Conservation (phyloP, 495 filamentous ascomycete genomes). For the Neurospora hispaniola region DNA sequence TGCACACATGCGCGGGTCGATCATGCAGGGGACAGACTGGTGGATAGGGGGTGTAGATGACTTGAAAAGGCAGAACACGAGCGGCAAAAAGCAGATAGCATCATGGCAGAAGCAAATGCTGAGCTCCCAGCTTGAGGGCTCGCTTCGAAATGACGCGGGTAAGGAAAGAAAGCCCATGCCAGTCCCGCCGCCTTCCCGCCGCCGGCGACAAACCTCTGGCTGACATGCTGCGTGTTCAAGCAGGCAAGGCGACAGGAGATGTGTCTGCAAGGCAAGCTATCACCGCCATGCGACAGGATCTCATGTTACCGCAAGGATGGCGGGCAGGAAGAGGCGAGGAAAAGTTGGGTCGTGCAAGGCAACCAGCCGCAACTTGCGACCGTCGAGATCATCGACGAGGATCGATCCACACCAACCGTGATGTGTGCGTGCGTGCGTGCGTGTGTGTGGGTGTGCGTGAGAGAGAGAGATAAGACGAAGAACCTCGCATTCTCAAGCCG, state of each 20-base stretch:
- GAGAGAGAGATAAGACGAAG: conserved; percentile 1
- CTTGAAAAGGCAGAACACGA: neutral
- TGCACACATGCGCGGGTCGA: neutral
- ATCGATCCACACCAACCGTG: neutral
- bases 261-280: neutral
- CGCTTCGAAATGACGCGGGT: neutral
- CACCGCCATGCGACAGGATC: neutral
- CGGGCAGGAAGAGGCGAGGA: neutral
- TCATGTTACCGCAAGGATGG: neutral
- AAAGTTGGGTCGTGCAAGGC: conserved; percentile 5
- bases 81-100: neutral
- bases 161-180: neutral
- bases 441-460: no score
- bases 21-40: neutral
- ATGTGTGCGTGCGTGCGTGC: neutral
- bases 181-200: neutral
- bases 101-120: neutral
- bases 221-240: neutral
- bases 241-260: neutral
- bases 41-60: neutral
- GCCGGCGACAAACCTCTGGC: neutral
- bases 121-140: neutral
- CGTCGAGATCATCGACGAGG: neutral
- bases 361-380: conserved; percentile 1
- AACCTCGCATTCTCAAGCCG: conserved; percentile 18